These are phyloP conservation scores for Colletotrichum camelliae DNA, from an alignment of 2,329 filamentous ascomycete genomes.

Conservation along the genomic window DNA sequence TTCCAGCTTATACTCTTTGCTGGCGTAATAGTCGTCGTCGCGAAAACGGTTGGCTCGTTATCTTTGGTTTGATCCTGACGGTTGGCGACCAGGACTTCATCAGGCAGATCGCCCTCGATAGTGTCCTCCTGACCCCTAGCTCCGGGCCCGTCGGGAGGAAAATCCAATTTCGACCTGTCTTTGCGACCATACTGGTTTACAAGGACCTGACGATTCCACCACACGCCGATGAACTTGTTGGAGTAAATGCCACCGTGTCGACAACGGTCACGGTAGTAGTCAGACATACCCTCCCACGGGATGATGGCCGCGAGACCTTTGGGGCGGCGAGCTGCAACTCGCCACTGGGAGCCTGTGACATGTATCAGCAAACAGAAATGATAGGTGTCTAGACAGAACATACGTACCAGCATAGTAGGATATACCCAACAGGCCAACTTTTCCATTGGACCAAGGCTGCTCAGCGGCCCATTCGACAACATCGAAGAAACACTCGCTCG, in stretches of 20 bases:
- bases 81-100: slow-evolving; percentile 56
- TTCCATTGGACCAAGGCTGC: slow-evolving; percentile 52
- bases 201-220: slow-evolving; percentile 72
- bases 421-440: slow-evolving; percentile 53
- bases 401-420: slow-evolving; percentile 46
- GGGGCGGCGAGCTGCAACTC: slow-evolving; percentile 51
- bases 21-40: slow-evolving; percentile 68
- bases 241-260: slow-evolving; percentile 67
- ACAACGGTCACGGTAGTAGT: slow-evolving; percentile 62
- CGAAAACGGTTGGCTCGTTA: slow-evolving; percentile 59
- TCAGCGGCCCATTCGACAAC: slow-evolving; percentile 55
- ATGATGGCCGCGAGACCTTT: slow-evolving; percentile 53
- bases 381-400: too few relatives aligned
- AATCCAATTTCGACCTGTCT: slow-evolving; percentile 36
- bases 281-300: slow-evolving; percentile 59
- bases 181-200: slow-evolving; percentile 71
- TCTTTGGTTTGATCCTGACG: slow-evolving; percentile 52
- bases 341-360: slow-evolving; percentile 47
- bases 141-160: slow-evolving; percentile 18
- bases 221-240: slow-evolving; percentile 64
- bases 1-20: slow-evolving; percentile 67
- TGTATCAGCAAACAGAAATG: slow-evolving; percentile 17
- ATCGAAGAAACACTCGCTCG: slow-evolving; percentile 53
- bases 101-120: slow-evolving; percentile 62
- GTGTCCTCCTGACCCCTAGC: slow-evolving; percentile 54